phyloP scores from a whole-genome alignment of 306 rosid species.

The Rubus idaeus region DNA sequence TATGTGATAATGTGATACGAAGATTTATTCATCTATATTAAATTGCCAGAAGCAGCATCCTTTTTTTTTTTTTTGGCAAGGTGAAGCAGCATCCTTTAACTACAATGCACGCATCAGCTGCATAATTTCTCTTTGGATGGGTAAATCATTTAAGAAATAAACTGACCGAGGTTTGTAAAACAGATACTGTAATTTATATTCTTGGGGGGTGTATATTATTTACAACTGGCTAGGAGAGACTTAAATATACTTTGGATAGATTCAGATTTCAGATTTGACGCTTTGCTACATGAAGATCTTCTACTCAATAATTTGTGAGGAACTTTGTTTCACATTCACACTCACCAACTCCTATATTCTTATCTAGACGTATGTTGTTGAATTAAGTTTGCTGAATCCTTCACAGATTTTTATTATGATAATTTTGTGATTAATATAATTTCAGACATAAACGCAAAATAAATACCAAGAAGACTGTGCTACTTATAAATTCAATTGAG shows the following conservation, averaged over 20 bases:
- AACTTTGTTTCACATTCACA: not conserved
- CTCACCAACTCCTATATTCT: not conserved
- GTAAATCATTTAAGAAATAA: not conserved
- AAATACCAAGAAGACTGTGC: not conserved
- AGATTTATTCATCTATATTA: not conserved
- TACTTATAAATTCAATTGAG: not conserved
- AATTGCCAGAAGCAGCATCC: not conserved
- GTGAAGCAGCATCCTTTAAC: not conserved
- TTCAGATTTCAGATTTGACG: not conserved
- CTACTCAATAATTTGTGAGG: not conserved
- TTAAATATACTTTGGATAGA: not conserved
- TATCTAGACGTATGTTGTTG: not conserved
- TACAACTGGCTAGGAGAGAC: not conserved
- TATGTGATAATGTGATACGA: not conserved
- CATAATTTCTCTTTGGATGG: too few relatives aligned
- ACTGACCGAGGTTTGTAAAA: constrained; percentile 1
- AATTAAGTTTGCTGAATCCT: too few relatives aligned
- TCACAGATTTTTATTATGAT: not conserved
- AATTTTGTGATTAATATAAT: too few relatives aligned
- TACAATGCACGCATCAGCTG: not conserved
- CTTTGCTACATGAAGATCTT: not conserved
- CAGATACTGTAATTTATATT: not conserved
- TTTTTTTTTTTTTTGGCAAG: too few relatives aligned
- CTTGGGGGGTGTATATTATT: not conserved
- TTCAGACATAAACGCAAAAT: not conserved